phyloP scores from a whole-genome alignment of 768 basidiomycete genomes.

The Suillus americanus region DNA sequence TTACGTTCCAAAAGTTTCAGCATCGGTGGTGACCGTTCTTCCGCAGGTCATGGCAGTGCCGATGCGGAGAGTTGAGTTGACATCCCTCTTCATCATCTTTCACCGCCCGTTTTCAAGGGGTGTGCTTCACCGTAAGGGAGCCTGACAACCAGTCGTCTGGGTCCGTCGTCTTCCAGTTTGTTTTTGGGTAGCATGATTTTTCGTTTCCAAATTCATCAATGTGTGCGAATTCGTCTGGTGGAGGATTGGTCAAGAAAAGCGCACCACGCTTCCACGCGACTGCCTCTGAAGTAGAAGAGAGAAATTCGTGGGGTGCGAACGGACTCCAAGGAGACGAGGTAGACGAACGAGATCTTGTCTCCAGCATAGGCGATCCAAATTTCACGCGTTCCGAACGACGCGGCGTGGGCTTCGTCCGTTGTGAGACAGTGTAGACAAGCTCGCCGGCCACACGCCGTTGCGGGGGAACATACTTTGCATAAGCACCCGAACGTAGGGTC shows the following conservation, averaged over 20 bases:
- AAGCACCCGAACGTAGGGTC: neutral
- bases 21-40: neutral
- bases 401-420: neutral
- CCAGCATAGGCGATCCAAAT: neutral
- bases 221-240: slow-evolving; percentile 8
- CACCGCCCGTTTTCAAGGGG: neutral
- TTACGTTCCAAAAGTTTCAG: neutral
- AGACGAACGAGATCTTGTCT: neutral
- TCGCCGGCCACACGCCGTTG: neutral
- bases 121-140: neutral
- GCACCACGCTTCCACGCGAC: slow-evolving; percentile 14
- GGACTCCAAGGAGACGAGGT: neutral
- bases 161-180: no score
- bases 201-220: slow-evolving; percentile 12
- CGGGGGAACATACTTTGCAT: slow-evolving; percentile 1
- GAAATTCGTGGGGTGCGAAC: neutral
- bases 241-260: slow-evolving; percentile 15
- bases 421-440: neutral
- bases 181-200: neutral
- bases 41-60: neutral
- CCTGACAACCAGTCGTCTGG: neutral
- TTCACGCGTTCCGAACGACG: neutral
- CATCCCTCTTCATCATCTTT: neutral
- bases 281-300: neutral
- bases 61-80: neutral